Base-by-base conservation (phyloP, 345 rosid species). In the Salix purpurea region DNA sequence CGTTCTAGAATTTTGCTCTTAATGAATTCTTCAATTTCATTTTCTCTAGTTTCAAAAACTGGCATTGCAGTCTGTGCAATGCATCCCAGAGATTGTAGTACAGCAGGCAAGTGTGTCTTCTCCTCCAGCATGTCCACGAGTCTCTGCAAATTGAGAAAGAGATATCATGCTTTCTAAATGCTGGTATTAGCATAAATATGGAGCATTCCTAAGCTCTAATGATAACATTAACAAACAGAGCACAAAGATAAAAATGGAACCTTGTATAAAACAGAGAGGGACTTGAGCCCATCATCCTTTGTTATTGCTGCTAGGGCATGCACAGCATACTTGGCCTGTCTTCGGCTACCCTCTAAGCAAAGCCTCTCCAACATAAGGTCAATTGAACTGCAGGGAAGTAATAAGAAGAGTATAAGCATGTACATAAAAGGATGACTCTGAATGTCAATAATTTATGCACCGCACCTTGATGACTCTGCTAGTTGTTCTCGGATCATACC, bases 61-160 rank as follows among this genome's bases (percentile, higher is more conserved):
- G 99, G 91, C 93, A 91, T 91, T 3, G 99, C 99, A 77, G 93
- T 91, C 87, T 93, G 92, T 39, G 99, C 97, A 78, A 96, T 96
- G 82, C 99, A 96, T 77, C 99, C 99, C 79, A 96, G 85, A 72
- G 97, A 91, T 72, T 96, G 99, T 54, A 96, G 91, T 39, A 96
- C 92, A 71, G 99, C 92, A 18, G 99, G 97, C 71, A 92, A 89
- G 85, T 93, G 86, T 52, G 90, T 87, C 90, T 85, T 91, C 82
- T 96, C 96, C 81, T 90, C 98, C 81, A 96, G 86, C 94, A 92
- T 92, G 86, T 86, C 96, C 75, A 96, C 99, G 40, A 96, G 97
- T 83, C 92, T 91, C 99, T 96, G 91, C 74, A 85, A 82, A 84
- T 73, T 52, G 65, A 81, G 72, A 39, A 79, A 78, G 76, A 72